Evolutionary conservation across 345 rosid genomes (phyloP).

Genomic region (Brassica rapa): DNA sequence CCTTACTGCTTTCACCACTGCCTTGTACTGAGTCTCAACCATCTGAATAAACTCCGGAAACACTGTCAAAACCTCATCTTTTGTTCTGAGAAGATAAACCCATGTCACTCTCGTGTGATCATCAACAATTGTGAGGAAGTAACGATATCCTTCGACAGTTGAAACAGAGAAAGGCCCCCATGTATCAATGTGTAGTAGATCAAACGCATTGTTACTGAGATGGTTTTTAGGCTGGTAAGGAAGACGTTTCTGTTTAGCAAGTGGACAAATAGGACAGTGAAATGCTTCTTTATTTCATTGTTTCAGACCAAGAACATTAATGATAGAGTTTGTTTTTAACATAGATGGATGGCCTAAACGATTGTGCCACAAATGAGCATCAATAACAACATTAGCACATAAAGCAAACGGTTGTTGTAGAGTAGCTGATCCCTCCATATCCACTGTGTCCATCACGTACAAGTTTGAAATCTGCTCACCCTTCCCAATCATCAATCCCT

Average conservation of each 20-base stretch:
- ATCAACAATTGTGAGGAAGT: too few species aligned
- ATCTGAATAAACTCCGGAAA: too few species aligned
- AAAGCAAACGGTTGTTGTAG: neutral
- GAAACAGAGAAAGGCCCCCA: neutral
- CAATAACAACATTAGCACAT: neutral
- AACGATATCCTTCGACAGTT: neutral
- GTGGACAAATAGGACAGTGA: neutral
- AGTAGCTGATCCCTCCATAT: neutral
- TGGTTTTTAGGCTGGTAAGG: too few species aligned
- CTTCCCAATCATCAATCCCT: neutral
- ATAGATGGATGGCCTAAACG: neutral
- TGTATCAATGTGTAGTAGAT: neutral
- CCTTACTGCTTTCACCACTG: too few species aligned
- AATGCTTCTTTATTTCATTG: neutral
- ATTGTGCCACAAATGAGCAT: neutral
- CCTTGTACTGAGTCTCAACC: too few species aligned
- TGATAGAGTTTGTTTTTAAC: neutral
- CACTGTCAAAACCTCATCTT: too few species aligned
- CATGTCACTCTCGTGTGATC: too few species aligned
- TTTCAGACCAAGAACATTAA: neutral
- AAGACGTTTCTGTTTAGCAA: neutral
- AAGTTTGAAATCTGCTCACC: neutral
- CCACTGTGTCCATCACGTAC: neutral
- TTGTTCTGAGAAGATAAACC: too few species aligned
- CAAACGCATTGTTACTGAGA: too few species aligned